Base-by-base conservation (phyloP, 2,329 filamentous ascomycete species). In the Cyanodermella asteris region DNA sequence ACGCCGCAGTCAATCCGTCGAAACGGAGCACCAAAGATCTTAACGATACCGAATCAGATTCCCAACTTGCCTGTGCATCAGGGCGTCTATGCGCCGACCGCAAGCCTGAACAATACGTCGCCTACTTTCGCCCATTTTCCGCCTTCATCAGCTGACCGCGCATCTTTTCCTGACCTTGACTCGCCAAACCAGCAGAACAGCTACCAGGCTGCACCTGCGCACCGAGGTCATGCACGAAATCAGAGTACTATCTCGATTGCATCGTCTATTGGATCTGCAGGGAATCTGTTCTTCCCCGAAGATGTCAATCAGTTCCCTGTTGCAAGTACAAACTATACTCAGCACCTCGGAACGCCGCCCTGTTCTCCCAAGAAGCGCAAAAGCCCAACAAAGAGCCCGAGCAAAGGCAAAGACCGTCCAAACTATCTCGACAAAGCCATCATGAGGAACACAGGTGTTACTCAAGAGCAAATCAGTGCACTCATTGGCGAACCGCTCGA, bases 381-480 rank as follows among this genome's bases (percentile, higher is more conserved):
- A 44, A 12, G 38, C 49, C 13, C 52, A 55, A 12, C 48, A 49
- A 11, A 45, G 47, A n/a, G 37, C 47, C 6, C 50, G 53, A 24
- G 49, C 51, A 5, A 50, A 56, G 18, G 47, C 53, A 20, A 59
- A 58, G 22, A 45, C 51, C 18, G 37, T 13, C 18, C 24, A 6
- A 24, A 22, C 14, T 22, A 13, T 31, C 44, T 62, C 17, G 57
- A 63, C 31, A 61, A 68, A 30, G 64, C 64, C n/a, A 65, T 57
- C 18, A 61, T 68, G 28, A 62, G 66, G 28, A 71, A 81, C 35
- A 93, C 84, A 1, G 84, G 84, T 14, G 72, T 94, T 28, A 82
- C 75, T 1, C 55, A 73, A 21, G 82, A 93, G 37, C 80, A 94
- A 36, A 82, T 84, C 36, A 62, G 70, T 4, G 61, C 64, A 24